Conservation (phyloP, 768 basidiomycete species). For the Psilocybe cubensis region DNA sequence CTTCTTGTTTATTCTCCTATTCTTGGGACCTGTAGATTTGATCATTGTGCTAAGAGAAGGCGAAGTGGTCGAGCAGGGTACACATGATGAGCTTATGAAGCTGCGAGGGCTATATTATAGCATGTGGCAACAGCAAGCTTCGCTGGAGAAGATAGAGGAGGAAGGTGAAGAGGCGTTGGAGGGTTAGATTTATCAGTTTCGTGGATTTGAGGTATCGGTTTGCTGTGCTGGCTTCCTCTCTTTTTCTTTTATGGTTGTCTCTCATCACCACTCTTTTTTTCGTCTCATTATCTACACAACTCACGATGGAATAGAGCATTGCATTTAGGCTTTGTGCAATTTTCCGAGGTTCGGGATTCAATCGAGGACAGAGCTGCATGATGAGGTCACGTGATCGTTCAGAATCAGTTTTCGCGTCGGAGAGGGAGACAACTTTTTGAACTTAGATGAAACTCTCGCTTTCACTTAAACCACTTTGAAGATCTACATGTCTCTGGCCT, state of each 20-base stretch:
- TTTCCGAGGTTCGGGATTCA: no score
- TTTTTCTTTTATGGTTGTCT: background rate
- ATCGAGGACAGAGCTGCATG: no score
- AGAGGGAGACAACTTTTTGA: no score
- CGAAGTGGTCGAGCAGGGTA: slow-evolving; percentile 88
- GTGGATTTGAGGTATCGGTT: background rate
- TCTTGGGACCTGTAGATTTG: slow-evolving; percentile 53
- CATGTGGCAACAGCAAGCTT: slow-evolving; percentile 83
- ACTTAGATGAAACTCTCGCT: no score
- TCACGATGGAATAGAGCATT: no score
- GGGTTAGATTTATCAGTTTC: background rate
- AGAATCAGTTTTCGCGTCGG: no score
- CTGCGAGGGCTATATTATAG: slow-evolving; percentile 71
- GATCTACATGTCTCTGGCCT: background rate
- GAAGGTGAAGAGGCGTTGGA: background rate
- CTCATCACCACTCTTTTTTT: background rate
- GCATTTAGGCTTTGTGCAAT: no score
- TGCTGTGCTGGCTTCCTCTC: background rate
- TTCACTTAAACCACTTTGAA: no score
- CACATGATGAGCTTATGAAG: slow-evolving; percentile 84
- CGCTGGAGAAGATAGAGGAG: slow-evolving; percentile 35
- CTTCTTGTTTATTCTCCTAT: background rate
- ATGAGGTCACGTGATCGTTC: no score
- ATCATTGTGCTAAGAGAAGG: slow-evolving; percentile 97
- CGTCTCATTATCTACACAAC: background rate